These are phyloP conservation scores for Linum tenue DNA, from an alignment of 345 rosid genomes.

Conservation along the genomic window DNA sequence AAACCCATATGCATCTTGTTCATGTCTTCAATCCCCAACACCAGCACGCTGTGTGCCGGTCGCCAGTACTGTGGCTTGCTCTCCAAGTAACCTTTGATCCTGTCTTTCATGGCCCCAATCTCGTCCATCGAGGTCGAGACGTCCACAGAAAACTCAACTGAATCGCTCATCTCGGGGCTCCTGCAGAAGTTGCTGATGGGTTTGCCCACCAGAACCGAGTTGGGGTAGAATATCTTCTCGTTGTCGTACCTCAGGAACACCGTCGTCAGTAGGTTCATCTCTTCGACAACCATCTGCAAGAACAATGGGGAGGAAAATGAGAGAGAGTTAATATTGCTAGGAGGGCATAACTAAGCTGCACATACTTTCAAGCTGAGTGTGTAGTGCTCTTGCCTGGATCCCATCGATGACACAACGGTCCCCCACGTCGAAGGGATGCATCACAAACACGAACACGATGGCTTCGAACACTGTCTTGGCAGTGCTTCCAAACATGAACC, in stretches of 20 bases:
- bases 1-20: constrained; percentile 65
- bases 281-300: constrained; percentile 24
- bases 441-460: constrained; percentile 52
- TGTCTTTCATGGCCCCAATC: constrained; percentile 14
- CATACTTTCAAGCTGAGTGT: no score
- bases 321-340: no score
- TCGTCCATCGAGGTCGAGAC: constrained; percentile 20
- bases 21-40: constrained; percentile 60
- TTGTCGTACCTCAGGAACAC: not conserved
- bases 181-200: constrained; percentile 27
- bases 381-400: constrained; percentile 37
- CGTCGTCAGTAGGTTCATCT: constrained; percentile 21
- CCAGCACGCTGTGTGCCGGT: constrained; percentile 35
- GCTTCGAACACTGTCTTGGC: constrained; percentile 57
- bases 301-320: no score
- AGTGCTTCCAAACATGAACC: constrained; percentile 49
- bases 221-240: constrained; percentile 22
- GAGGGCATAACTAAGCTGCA: no score
- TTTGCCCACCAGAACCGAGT: constrained; percentile 17
- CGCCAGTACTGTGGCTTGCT: constrained; percentile 59
- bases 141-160: constrained; percentile 15
- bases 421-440: constrained; percentile 36
- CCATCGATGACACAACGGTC: constrained; percentile 78
- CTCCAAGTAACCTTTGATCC: constrained; percentile 39
- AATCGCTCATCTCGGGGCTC: constrained; percentile 24